Percentiles rank a stretch among this genome's conserved stretches.
These are phyloP conservation scores for Boeremia lycopersici DNA, from an alignment of 2,329 filamentous ascomycete genomes.

Conservation along the genomic window DNA sequence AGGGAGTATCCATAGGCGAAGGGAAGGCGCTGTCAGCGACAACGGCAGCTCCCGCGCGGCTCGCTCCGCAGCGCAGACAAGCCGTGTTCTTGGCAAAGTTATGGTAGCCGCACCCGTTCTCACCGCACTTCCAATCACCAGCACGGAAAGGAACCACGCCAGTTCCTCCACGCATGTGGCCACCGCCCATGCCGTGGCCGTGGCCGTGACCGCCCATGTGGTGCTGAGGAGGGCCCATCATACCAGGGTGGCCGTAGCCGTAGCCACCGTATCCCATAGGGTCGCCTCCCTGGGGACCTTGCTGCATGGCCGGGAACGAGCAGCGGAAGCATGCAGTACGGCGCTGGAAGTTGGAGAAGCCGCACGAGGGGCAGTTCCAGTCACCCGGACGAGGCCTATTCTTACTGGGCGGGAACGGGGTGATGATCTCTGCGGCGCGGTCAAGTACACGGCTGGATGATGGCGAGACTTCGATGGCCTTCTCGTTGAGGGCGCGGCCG, in stretches of 20 bases:
- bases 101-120: slow-evolving; percentile 96
- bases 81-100: slow-evolving; percentile 99
- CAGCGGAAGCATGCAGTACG: slow-evolving; percentile 98
- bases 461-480: slow-evolving; percentile 97
- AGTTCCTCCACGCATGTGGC: slow-evolving; percentile 74
- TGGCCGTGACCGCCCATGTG: slow-evolving; percentile 69
- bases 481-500: slow-evolving; percentile 94
- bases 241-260: slow-evolving; percentile 66
- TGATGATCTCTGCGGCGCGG: slow-evolving; percentile 92
- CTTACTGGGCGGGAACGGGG: slow-evolving; percentile 97
- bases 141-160: slow-evolving; percentile 95
- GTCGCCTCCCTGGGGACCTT: slow-evolving; percentile 67
- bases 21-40: slow-evolving; percentile 93
- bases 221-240: slow-evolving; percentile 61
- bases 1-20: slow-evolving; percentile 84
- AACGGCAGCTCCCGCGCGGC: slow-evolving; percentile 89
- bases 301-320: slow-evolving; percentile 93
- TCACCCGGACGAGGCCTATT: slow-evolving; percentile 96
- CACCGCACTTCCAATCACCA: slow-evolving; percentile 98
- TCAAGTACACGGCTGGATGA: slow-evolving; percentile 97
- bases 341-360: slow-evolving; percentile 99
- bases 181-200: slow-evolving; percentile 52
- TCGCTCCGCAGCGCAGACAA: slow-evolving; percentile 94
- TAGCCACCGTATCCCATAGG: slow-evolving; percentile 66
- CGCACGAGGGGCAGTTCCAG: slow-evolving; percentile 98